phyloP scores from a whole-genome alignment of 108 stramenopile genomes.

The Cyclostephanos tholiformis region DNA sequence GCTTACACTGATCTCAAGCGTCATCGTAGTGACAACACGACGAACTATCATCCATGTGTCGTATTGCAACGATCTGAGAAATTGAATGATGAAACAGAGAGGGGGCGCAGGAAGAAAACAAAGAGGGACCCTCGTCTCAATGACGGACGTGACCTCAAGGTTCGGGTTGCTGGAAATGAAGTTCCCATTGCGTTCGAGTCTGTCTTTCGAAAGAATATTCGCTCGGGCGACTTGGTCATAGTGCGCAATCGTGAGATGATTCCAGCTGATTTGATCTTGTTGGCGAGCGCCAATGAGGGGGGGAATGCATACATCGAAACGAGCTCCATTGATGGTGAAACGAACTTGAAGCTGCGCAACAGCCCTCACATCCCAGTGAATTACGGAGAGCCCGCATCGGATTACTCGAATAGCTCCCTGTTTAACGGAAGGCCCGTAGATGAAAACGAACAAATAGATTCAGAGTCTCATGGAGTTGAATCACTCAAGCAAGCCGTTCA shows the following conservation, averaged over 20 bases:
- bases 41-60: constrained; percentile 75
- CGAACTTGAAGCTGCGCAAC: constrained; percentile 91
- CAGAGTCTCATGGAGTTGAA: constrained; percentile 40
- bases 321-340: constrained; percentile 96
- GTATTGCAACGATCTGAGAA: constrained; percentile 60
- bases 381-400: constrained; percentile 6
- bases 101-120: constrained; percentile 45
- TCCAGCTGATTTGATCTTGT: constrained; percentile 92
- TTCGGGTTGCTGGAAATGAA: constrained; percentile 42
- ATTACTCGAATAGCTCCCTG: constrained; percentile 13
- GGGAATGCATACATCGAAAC: constrained; percentile 96
- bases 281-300: constrained; percentile 82
- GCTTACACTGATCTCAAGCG: constrained; percentile 88
- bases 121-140: constrained; percentile 38
- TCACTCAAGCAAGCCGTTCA: constrained; percentile 69
- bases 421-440: constrained; percentile 25
- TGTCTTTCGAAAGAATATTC: constrained; percentile 75
- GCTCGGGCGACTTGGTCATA: constrained; percentile 89
- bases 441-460: constrained; percentile 22
- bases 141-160: constrained; percentile 61
- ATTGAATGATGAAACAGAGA: constrained; percentile 24
- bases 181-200: constrained; percentile 68
- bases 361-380: constrained; percentile 67
- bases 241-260: constrained; percentile 91
- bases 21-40: constrained; percentile 81